Base-by-base conservation (phyloP, 306 rosid genomes). In the Fragaria vesca region DNA sequence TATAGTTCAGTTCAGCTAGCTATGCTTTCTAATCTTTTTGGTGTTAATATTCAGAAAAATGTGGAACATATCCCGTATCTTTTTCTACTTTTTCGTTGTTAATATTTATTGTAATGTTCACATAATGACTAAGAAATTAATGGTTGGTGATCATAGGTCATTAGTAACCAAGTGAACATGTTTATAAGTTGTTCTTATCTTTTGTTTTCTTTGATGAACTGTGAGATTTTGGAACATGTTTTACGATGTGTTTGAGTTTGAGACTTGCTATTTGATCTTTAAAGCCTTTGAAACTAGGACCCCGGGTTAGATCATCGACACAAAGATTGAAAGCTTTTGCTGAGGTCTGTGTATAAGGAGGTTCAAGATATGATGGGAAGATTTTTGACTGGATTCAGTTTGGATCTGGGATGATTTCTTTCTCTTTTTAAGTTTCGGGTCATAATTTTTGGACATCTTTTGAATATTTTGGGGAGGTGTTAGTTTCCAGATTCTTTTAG, bases 1-100 rank as follows among this genome's bases (percentile, higher is more conserved):
- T 62, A 32, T 15, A 32, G 40, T 32, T 62, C 68, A 30, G 42
- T 66, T 74, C 55, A 74, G 51, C 68, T 42, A 43, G 54, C 57
- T 42, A 15, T 63, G 43, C 43, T 63, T 4, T 60, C 30, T 9
- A 4, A 17, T 1, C 38, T 51, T 12, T 32, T 18, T 20, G 47
- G 65, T 18, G 48, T 16, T 34, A 32, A 32, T 16, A 51, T 51
- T 51, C 55, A 51, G 17, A 4, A n/a, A 51, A 52, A 52, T 52
- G 11, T 52, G 58, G 4, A 47, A 48, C 18, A 13, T 16, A 15
- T 48, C 12, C 51, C 12, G 17, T 47, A 0, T 47, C 2, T 11
- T 46, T 3, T 48, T 48, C 6, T 48, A 15, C 52, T 42, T 12
- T 3, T 48, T 15, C 1, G 17, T 48, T 48, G 51, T 47, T 47